Evolutionary conservation across 306 rosid species (phyloP), one percentile per base, ranked within the genome.

Genomic region (Medicago lupulina): DNA sequence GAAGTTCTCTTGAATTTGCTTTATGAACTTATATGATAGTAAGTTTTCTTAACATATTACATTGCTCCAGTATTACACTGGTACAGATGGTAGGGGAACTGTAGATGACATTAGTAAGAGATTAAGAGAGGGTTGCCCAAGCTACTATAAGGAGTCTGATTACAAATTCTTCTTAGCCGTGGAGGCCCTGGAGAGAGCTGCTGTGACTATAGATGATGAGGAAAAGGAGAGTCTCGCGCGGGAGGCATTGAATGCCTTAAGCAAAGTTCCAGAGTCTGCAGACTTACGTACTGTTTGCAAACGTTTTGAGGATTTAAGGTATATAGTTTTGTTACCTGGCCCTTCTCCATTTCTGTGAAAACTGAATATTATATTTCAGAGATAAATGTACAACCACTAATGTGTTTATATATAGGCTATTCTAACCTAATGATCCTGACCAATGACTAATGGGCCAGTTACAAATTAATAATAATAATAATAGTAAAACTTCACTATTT

Each of bases 11-110:
- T 54, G 21, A 70, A 57, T 71, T 67, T 40, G 59, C 55, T 76
- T 60, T 62, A 44, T 34, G 39, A 58, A 83, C 82, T 66, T 67
- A 47, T 67, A 57, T 70, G 12, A 74, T 57, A 77, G 6, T 81
- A 62, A 59, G 50, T 75, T 71, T 67, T 74, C 47, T 61, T 65
- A 61, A 76, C 67, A n/a, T 69, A 15, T 47, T 82, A 71, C 71
- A 10, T 53, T 71, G 70, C 74, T 71, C 86, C 91, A 90, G 99
- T 89, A 85, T 80, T 95, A 92, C 87, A 92, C 98, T 59, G 96
- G 97, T 78, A 89, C 92, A 73, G 99, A 95, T 83, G 97, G 99
- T 91, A 92, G 97, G 89, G 99, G 99, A 50, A 90, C 97, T 21
- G 99, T 95, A 25, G 97, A 95, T 85, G 99, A 95, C 74, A 90